Evolutionary conservation across 2,329 filamentous ascomycete genomes (phyloP), one percentile per base, ranked within the genome.

Genomic region (Epichloe uncinata): DNA sequence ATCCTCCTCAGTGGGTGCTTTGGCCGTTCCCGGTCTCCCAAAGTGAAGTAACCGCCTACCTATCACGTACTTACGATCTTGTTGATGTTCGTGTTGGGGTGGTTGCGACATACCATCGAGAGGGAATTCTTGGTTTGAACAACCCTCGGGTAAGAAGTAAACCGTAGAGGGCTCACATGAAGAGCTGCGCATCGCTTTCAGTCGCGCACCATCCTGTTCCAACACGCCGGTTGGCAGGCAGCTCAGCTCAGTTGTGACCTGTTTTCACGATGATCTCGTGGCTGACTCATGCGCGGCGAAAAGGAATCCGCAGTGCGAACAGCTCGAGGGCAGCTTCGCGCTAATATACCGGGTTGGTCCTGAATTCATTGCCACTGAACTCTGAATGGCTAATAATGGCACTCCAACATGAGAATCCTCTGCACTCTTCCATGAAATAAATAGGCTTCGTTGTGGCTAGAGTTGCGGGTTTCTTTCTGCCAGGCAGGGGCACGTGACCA

Each of bases 21-120:
- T 71, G 69, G 73, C 72, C 73, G 73, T 75, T 75, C 73, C 73
- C 73, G 71, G 73, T 73, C 73, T 64, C 71, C 72, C 57, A 70
- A 52, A 75, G 58, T 53, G 66, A 70, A 60, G 70, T 68, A 66
- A 69, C 61, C 62, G 64, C 70, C 71, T 69, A 63, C 66, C 55
- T 66, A 69, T 62, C 69, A 73, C 70, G 61, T 61, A 53, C 57
- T 58, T 58, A 55, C 58, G 64, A 53, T 60, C 55, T 59, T 50
- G 45, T 70, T 71, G 69, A 65, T 64, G 64, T 67, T 70, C 69
- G 72, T 72, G 73, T 53, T 75, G 73, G 72, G 72, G 70, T 71
- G 69, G 64, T 73, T 64, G 60, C 70, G 63, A 74, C 70, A 74
- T 66, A 50, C 38, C 47, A 37, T 51, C 5, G 15, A 43, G 43